Base-by-base conservation (phyloP, 176 grass and related monocot species). In the Oropetium thomaeum region DNA sequence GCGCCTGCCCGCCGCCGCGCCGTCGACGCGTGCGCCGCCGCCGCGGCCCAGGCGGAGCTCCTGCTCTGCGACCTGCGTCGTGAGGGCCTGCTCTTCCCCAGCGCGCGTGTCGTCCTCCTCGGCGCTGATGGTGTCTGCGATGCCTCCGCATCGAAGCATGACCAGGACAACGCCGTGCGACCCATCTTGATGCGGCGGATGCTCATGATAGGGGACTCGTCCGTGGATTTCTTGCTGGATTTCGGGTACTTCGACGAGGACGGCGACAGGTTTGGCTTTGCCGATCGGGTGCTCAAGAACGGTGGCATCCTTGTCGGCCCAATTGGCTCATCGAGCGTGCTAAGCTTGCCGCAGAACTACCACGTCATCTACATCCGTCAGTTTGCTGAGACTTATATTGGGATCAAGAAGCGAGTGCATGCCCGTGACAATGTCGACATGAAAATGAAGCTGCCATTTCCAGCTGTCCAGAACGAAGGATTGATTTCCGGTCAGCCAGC, bases 291-390 rank as follows among this genome's bases (percentile, higher is more conserved):
- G 51, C 83, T 96, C 67, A 92, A 74, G 70, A 29, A 84, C 23
- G 89, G 92, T 13, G 89, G 92, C 77, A 64, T 96, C 49, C 60
- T 84, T 1, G 78, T 74, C 0, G 48, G 61, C 30, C 71, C 62
- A 29, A 39, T 85, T 60, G 83, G 75, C 53, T 65, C 69, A 2
- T 28, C 45, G 11, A 62, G 48, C 58, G 25, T 52, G 41, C 66
- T 96, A 35, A 84, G 55, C 33, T 26, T 92, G 58, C 92, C 89
- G 29, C 31, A 53, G 44, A 92, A 96, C 80, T 96, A 92, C 72
- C 81, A 62, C 11, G 58, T 82, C 60, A 78, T 82, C 10, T 96
- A 91, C 81, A 57, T 87, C 44, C 77, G 69, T 58, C 80, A 27
- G 12, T 92, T 96, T 30, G 80, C 80, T 23, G 69, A 79, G 33